Evolutionary conservation across 2,329 filamentous ascomycete genomes (phyloP).

Genomic region (Fusarium avenaceum): DNA sequence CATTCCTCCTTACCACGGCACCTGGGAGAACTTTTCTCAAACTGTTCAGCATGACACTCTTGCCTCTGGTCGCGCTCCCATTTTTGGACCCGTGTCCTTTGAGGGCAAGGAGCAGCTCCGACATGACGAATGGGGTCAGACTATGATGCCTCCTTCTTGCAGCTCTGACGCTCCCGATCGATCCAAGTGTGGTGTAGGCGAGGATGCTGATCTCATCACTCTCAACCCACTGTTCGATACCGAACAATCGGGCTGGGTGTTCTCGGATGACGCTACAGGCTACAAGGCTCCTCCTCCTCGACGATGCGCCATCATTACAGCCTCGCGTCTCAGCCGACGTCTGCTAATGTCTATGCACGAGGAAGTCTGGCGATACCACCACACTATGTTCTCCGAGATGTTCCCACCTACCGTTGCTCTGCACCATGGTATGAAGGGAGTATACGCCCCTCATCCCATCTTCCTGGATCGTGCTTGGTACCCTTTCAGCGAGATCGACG

Average conservation of each 20-base stretch:
- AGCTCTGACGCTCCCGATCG: conserved; percentile 63
- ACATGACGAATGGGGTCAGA: conserved; percentile 66
- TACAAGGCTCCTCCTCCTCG: conserved; percentile 76
- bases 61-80: conserved; percentile 63
- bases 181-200: conserved; percentile 73
- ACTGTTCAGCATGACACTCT: conserved; percentile 74
- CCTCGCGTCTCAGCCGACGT: conserved; percentile 74
- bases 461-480: conserved; percentile 83
- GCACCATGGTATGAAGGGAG: conserved; percentile 82
- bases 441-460: conserved; percentile 85
- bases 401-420: conserved; percentile 78
- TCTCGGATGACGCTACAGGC: conserved; percentile 77
- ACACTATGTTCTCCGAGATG: conserved; percentile 85
- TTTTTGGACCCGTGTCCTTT: conserved; percentile 77
- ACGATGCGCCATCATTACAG: conserved; percentile 78
- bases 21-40: conserved; percentile 78
- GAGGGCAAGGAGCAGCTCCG: conserved; percentile 62
- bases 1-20: conserved; percentile 76
- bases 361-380: conserved; percentile 75
- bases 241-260: conserved; percentile 78
- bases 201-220: conserved; percentile 81
- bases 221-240: conserved; percentile 83
- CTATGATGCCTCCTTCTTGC: conserved; percentile 68
- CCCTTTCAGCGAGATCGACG: conserved; percentile 73
- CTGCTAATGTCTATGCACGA: conserved; percentile 80